These are phyloP conservation scores for Phytopythium cucurbitacearum DNA, from an alignment of 352 stramenopile species.

Conservation along the genomic window DNA sequence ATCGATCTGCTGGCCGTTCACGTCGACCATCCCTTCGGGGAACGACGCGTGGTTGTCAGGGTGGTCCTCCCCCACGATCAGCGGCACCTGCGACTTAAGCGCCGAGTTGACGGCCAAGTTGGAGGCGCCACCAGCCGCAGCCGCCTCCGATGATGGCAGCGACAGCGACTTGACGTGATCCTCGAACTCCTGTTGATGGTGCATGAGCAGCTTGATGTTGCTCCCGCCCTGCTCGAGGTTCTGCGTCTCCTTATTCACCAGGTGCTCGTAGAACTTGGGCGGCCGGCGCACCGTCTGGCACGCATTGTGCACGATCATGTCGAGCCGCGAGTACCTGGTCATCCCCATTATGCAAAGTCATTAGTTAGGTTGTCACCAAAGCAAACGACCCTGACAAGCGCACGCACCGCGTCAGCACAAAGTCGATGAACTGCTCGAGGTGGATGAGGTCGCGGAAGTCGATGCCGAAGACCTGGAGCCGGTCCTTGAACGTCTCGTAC, in stretches of 20 bases:
- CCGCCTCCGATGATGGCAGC: conserved; percentile 28
- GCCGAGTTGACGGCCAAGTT: conserved; percentile 65
- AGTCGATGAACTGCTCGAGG: conserved; percentile 93
- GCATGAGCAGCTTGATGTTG: conserved; percentile 64
- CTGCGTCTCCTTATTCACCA: conserved; percentile 83
- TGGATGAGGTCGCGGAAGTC: conserved; percentile 95
- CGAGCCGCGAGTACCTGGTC: conserved; percentile 78
- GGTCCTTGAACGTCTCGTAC: conserved; percentile 91
- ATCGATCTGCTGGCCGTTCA: conserved; percentile 96
- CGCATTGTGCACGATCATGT: conserved; percentile 97
- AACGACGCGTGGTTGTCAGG: conserved; percentile 58
- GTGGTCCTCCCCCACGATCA: conserved; percentile 72
- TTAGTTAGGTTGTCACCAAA: not conserved
- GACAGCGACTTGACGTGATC: conserved; percentile 56
- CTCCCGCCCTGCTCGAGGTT: conserved; percentile 44
- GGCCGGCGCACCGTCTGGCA: conserved; percentile 96
- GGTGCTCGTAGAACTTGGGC: conserved; percentile 91
- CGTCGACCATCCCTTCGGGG: conserved; percentile 83
- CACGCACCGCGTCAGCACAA: conserved; percentile 52
- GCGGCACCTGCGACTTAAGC: conserved; percentile 76
- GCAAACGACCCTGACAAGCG: not conserved
- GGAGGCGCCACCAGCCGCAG: conserved; percentile 10
- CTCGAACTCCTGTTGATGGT: conserved; percentile 79
- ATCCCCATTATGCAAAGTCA: not conserved
- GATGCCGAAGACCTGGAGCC: conserved; percentile 94